These are phyloP conservation scores for Mycocentrospora acerina DNA, from an alignment of 2,329 filamentous ascomycete species.

Conservation along the genomic window DNA sequence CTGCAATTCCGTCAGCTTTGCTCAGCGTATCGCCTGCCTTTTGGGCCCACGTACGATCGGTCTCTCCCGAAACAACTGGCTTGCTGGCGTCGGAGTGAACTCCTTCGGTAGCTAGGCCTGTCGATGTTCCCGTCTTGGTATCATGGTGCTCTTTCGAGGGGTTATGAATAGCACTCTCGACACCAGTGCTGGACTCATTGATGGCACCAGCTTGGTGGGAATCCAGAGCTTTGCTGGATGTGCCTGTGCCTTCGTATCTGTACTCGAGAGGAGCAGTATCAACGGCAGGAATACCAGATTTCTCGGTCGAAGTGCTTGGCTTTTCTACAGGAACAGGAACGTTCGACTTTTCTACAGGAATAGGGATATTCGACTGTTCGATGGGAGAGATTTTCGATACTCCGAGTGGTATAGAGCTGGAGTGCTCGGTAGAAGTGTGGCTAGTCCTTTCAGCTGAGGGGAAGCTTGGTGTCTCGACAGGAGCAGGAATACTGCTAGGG, in stretches of 20 bases:
- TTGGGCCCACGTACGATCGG: conserved; percentile 39
- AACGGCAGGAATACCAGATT: neutral
- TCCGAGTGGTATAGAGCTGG: too few species aligned
- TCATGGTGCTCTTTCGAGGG: conserved; percentile 39
- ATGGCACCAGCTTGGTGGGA: conserved; percentile 14
- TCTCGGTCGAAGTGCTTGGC: neutral
- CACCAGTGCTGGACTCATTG: conserved; percentile 17
- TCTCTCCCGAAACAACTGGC: conserved; percentile 65
- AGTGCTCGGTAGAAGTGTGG: too few species aligned
- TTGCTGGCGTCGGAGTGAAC: conserved; percentile 60
- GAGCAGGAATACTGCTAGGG: too few species aligned
- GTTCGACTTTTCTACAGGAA: too few species aligned
- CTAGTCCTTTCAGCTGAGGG: too few species aligned
- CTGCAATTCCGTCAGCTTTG: conserved; percentile 45
- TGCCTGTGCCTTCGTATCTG: conserved; percentile 7
- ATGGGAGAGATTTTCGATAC: too few species aligned
- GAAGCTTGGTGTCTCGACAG: too few species aligned
- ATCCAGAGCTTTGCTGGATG: conserved; percentile 14
- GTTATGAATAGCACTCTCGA: conserved; percentile 28
- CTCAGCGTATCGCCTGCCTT: conserved; percentile 16
- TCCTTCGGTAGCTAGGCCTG: neutral
- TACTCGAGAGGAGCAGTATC: neutral
- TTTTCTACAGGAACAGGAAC: too few species aligned
- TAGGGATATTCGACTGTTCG: too few species aligned
- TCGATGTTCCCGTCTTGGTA: conserved; percentile 1